Evolutionary conservation across 768 basidiomycete genomes (phyloP).

Genomic region (Cystofilobasidium ferigula): DNA sequence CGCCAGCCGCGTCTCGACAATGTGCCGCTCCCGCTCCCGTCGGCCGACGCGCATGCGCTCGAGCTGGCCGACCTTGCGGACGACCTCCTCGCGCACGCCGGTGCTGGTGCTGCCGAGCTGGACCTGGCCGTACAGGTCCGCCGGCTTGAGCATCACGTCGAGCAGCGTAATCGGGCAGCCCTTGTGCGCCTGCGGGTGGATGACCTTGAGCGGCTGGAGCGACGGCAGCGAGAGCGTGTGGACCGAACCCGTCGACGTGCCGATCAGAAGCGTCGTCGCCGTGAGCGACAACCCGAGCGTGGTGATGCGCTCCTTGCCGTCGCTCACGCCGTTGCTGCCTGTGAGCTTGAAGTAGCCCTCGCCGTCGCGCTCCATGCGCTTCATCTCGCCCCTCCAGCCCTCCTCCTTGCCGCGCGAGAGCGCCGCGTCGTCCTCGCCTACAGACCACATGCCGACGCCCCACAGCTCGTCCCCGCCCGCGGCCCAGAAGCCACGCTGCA

Average conservation of each 20-base stretch:
- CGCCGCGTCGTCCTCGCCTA: constrained; percentile 8
- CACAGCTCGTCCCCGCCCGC: constrained; percentile 23
- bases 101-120: constrained; percentile 41
- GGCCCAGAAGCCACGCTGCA: constrained; percentile 26
- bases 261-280: constrained; percentile 65
- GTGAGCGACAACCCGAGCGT: constrained; percentile 65
- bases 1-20: constrained; percentile 26
- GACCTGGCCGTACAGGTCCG: constrained; percentile 73
- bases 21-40: constrained; percentile 29
- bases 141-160: constrained; percentile 68
- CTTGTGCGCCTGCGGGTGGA: constrained; percentile 49
- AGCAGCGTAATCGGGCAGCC: constrained; percentile 59
- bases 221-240: constrained; percentile 79
- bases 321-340: no score
- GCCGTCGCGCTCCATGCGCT: constrained; percentile 16
- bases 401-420: constrained; percentile 12
- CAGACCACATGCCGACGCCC: constrained; percentile 19
- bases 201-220: constrained; percentile 74
- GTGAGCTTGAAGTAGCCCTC: constrained; percentile 10
- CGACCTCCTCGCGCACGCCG: constrained; percentile 27
- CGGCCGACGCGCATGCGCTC: constrained; percentile 37
- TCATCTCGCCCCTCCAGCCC: constrained; percentile 21
- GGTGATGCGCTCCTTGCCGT: constrained; percentile 57
- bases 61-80: constrained; percentile 36
- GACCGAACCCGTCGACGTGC: constrained; percentile 61